Evolutionary conservation across 805 yeast species (phyloP).

Genomic region (Brettanomyces custersianus): DNA sequence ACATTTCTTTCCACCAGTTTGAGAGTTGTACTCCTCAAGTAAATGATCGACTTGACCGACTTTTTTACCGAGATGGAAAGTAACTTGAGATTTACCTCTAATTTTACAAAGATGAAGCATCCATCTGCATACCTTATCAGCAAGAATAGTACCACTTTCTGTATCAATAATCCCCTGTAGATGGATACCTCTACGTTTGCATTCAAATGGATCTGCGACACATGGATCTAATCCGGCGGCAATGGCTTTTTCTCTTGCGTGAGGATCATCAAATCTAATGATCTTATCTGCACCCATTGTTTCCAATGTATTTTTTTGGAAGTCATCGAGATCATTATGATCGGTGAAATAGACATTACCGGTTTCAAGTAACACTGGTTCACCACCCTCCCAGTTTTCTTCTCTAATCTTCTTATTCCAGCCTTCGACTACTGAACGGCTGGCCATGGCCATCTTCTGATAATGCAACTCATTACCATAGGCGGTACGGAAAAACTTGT

Average conservation of each 20-base stretch:
- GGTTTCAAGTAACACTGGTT: slow-evolving; percentile 16
- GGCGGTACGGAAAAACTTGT: slow-evolving; percentile 3
- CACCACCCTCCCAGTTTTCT: slow-evolving; percentile 17
- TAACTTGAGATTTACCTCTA: slow-evolving; percentile 14
- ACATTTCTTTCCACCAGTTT: slow-evolving; percentile 10
- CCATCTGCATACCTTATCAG: slow-evolving; percentile 26
- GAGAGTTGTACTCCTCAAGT: slow-evolving; percentile 7
- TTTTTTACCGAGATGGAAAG: slow-evolving; percentile 15
- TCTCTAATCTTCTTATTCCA: slow-evolving; percentile 21
- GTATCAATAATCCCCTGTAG: slow-evolving; percentile 21
- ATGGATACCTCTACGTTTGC: slow-evolving; percentile 8
- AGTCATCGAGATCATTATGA: slow-evolving; percentile 12
- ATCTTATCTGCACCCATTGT: slow-evolving; percentile 12
- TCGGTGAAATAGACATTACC: slow-evolving; percentile 20
- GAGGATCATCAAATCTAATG: slow-evolving; percentile 12
- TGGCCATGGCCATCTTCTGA: background rate
- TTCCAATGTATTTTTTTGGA: slow-evolving; percentile 14
- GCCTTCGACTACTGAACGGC: background rate
- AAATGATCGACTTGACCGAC: slow-evolving; percentile 9
- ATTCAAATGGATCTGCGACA: slow-evolving; percentile 15
- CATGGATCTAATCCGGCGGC: slow-evolving; percentile 11
- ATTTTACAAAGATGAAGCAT: slow-evolving; percentile 17
- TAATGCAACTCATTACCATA: slow-evolving; percentile 3
- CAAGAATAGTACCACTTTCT: slow-evolving; percentile 23
- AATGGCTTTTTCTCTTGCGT: slow-evolving; percentile 13